phyloP scores from a whole-genome alignment of 805 yeast species.

The Candida nonsorbophila region DNA sequence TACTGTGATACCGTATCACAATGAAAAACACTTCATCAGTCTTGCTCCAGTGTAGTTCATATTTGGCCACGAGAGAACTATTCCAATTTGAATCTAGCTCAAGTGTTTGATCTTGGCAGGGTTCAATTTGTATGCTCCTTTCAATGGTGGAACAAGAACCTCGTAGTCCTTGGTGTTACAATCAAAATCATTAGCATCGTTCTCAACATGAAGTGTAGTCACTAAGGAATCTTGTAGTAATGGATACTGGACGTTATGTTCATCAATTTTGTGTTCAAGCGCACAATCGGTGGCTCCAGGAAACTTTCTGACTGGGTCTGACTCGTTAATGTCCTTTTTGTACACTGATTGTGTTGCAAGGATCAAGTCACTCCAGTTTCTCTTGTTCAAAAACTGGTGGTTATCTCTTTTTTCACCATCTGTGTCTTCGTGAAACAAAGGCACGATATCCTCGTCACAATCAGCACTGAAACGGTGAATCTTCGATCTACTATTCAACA shows the following conservation, averaged over 20 bases:
- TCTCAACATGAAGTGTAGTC: constrained; percentile 71
- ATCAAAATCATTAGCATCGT: constrained; percentile 40
- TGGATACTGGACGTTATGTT: constrained; percentile 46
- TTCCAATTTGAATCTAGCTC: no score
- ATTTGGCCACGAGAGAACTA: no score
- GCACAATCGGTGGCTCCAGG: constrained; percentile 7
- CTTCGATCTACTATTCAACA: constrained; percentile 63
- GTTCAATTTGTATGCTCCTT: constrained; percentile 26
- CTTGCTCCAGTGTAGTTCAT: no score
- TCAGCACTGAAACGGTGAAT: constrained; percentile 60
- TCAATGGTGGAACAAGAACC: constrained; percentile 60
- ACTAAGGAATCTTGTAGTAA: constrained; percentile 53
- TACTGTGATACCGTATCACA: no score
- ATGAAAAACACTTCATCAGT: no score
- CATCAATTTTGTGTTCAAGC: constrained; percentile 11
- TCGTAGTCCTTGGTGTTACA: constrained; percentile 63
- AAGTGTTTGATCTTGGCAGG: constrained; percentile 29
- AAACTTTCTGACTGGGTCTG: constrained; percentile 3
- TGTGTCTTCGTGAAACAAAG: constrained; percentile 58
- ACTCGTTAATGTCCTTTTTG: constrained; percentile 10
- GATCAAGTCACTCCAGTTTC: constrained; percentile 72
- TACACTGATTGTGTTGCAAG: constrained; percentile 37
- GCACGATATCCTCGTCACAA: constrained; percentile 80
- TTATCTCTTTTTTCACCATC: constrained; percentile 45
- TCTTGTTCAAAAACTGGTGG: constrained; percentile 52